Evolutionary conservation across 2,329 filamentous ascomycete genomes (phyloP), one percentile per base, ranked within the genome.

Genomic region (Venturia oleaginea): DNA sequence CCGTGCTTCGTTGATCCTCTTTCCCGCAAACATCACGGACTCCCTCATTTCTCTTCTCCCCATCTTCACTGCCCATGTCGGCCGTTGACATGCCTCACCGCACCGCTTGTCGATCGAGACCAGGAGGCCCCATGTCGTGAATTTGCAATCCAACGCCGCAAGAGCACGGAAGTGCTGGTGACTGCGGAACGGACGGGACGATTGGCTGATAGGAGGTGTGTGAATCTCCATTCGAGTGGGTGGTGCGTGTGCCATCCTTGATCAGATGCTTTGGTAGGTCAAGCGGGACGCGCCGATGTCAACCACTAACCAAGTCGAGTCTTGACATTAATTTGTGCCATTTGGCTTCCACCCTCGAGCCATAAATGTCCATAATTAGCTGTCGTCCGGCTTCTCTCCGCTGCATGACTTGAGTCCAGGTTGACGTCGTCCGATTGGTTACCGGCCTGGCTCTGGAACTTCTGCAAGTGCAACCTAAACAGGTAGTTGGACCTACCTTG

Each of bases 391-490:
- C 7, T 55, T 34, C 15, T n/a, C 51, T 48, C 27, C 51, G 30
- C 4, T 55, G 51, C 51, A 55, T 34, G 51, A 55, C 51, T 34
- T 3, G 51, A 55, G 30, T n/a, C 7, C 27, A n/a, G 30, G 15
- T 54, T 57, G 51, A 30, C 51, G n/a, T 57, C 51, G 51, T 57
- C 51, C 51, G 51, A 57, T 57, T 57, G 51, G 51, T 57, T 57
- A 57, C 51, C 51, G n/a, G 17, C 19, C 30, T 34, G 30, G 19
- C 51, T n/a, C 51, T 57, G 30, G 13, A 57, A 55, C 7, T 19
- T 57, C 51, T 57, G 51, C 51, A 57, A 57, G 51, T 57, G 30
- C 51, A 34, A 57, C 51, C 51, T 7, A 57, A 57, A 57, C 3
- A 57, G 27, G 48, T 32, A 54, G 48, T 54, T 10, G 48, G 32